Evolutionary conservation across 805 yeast species (phyloP), one percentile per base, ranked within the genome.

Genomic region (Suhomyces faveliae): DNA sequence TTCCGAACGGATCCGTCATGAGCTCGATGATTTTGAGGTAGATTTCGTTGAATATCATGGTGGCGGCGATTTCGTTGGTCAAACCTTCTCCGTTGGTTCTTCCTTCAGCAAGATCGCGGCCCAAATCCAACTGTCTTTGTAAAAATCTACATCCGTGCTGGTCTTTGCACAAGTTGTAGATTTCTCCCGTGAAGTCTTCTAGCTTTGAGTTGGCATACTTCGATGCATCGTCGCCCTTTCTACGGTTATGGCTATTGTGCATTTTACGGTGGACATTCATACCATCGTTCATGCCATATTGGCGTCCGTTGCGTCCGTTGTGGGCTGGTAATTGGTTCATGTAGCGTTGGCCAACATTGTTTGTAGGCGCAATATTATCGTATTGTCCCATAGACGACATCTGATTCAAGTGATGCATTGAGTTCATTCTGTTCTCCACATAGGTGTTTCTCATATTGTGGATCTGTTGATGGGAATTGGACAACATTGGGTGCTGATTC

Each of bases 1-100:
- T 94, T n/a, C 99, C 99, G 71, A 94, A 94, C 5, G 98, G 96
- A 66, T 91, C 96, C 24, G 80, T 79, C 98, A 94, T 92, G 53
- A 94, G 74, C 63, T 89, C 96, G 46, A 88, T 85, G 48, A 89
- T 84, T 56, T 88, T 85, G 30, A 78, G 71, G 54, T 82, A 80
- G 39, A 89, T 87, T 64, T 94, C 97, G 48, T 81, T 81, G 68
- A 89, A 91, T 42, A 94, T 88, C 61, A 83, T 71, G 24, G 85
- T 78, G 7, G 91, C 85, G 11, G 87, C 88, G 42, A 75, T 70
- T n/a, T 72, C 66, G 23, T 53, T 58, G 25, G 60, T 47, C 44
- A 57, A 44, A 1, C 49, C 53, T 21, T 48, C 48, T 21, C 27
- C 30, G 20, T 24, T 24, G n/a, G 17, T 12, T 21, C 21, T 21